Base-by-base conservation (phyloP, 805 yeast genomes). In the Lipomyces oligophaga region DNA sequence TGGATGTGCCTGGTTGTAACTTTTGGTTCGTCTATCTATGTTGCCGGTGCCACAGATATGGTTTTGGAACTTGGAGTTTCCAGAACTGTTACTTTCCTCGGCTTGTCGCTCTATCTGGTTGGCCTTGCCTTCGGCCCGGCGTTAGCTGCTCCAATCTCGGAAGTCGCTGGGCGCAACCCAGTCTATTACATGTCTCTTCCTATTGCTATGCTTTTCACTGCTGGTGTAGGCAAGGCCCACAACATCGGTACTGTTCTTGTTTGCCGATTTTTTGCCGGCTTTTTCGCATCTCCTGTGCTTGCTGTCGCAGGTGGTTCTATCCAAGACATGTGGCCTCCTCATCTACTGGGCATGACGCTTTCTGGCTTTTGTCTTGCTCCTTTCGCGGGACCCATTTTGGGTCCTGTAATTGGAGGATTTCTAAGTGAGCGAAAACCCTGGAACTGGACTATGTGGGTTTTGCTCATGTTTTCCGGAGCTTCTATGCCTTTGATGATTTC, bases 231-330 rank as follows among this genome's bases (percentile, higher is more conserved):
- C 24, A 67, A 81, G 47, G 72, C 85, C 1, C 66, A 71, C 30
- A 78, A 82, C 55, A 80, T 84, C 55, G 70, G 78, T 47, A 70
- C 76, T 8, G 70, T 84, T 28, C 66, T 84, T 41, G 81, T 85
- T 5, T 66, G 83, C 38, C 69, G 94, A 58, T 86, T 85, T 62
- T 78, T 87, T 60, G 72, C 85, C 22, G 95, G 95, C 1, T 71
- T 81, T 24, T 73, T 83, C 41, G 84, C 89, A 1, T 81, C 90
- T 1, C 94, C 95, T 2, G 87, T 93, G 0, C 72, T 86, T 63
- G 83, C 95, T 3, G 77, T 85, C 56, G 94, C 87, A n/a, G 90
- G 89, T 48, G 95, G 94, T 54, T 77, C 89, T 13, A 77, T 85
- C 55, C 70, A 79, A 49, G 95, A 85, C 67, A 65, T 85, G 38